Evolutionary conservation across 352 stramenopile genomes (phyloP).

Genomic region (Globisporangium parvum): DNA sequence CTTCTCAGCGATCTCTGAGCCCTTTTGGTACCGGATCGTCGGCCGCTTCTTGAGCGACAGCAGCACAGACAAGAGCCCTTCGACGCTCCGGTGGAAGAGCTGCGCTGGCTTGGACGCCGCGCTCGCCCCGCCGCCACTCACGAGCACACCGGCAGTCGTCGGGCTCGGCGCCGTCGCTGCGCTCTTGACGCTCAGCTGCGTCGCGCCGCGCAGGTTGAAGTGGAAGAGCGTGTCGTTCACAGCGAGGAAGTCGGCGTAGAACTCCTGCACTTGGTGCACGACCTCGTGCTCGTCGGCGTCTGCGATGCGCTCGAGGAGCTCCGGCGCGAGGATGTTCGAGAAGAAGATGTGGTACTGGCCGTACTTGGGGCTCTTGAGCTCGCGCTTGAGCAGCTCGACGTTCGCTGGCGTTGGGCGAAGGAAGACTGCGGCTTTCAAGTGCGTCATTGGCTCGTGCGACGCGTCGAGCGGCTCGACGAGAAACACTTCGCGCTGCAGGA

Average conservation of each 20-base stretch:
- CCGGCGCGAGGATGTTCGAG: slow-evolving; percentile 92
- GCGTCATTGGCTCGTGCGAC: slow-evolving; percentile 80
- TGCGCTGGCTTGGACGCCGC: slow-evolving; percentile 30
- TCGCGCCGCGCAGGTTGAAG: slow-evolving; percentile 86
- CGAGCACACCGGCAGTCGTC: slow-evolving; percentile 36
- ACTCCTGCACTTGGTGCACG: slow-evolving; percentile 96
- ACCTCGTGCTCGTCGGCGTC: slow-evolving; percentile 94
- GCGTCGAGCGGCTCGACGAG: slow-evolving; percentile 91
- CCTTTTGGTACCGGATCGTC: slow-evolving; percentile 93
- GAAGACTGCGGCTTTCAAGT: slow-evolving; percentile 95
- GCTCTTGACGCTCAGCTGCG: slow-evolving; percentile 37
- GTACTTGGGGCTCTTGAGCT: slow-evolving; percentile 94
- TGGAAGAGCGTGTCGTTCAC: slow-evolving; percentile 98
- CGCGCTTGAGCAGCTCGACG: slow-evolving; percentile 87
- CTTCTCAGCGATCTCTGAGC: slow-evolving; percentile 90
- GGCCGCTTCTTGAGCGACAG: slow-evolving; percentile 96
- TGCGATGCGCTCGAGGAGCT: slow-evolving; percentile 93
- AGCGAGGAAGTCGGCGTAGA: slow-evolving; percentile 98
- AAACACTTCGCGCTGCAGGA: slow-evolving; percentile 94
- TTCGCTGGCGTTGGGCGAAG: slow-evolving; percentile 91
- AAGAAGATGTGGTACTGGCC: slow-evolving; percentile 99
- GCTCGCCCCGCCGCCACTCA: too few relatives aligned
- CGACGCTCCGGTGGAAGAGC: slow-evolving; percentile 91
- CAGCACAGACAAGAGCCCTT: slow-evolving; percentile 92
- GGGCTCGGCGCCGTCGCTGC: slow-evolving; percentile 21